Evolutionary conservation across 2,329 filamentous ascomycete genomes (phyloP), one percentile per base, ranked within the genome.

Genomic region (Amauroascus niger): DNA sequence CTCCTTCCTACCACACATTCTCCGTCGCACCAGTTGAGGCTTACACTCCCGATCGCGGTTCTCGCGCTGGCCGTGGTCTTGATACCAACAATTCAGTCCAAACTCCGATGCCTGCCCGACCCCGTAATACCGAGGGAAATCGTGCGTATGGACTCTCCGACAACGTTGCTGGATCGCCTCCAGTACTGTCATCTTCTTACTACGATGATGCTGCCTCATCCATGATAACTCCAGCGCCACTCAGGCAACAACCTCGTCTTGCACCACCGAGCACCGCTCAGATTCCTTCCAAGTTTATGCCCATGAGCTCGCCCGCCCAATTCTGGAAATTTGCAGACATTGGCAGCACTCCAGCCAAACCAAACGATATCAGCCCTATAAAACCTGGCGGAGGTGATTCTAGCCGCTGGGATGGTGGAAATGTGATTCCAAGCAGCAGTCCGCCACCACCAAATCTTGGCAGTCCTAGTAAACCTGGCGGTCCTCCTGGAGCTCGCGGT

Each of bases 281-380:
- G 52, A 69, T 74, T 14, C 74, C 74, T 1, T 75, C 72, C 18
- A 75, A 74, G 58, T 76, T 75, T 60, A 76, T 76, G 73, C 72
- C 73, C 3, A 72, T 75, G 65, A 76, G 73, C 55, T 75, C 72
- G 3, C 74, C 74, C 1, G 74, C 74, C 3, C 72, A 75, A 41
- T 76, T 76, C 60, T 76, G 74, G 74, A 75, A 74, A 52, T 72
- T 73, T 40, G 71, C 69, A 18, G 69, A 71, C 55, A 72, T 75
- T 52, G 71, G 70, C 11, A 73, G 70, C 57, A 74, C 71, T 1
- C 71, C 72, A n/a, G 71, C 69, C 3, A 63, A 67, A 11, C 66
- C 67, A 0, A 69, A 69, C 5, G 73, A 76, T 50, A 71, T 74
- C 63, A 75, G 73, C 54, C 74, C 74, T 3, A 58, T 75, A 41